These are phyloP conservation scores for sorghum (Sorghum bicolor) DNA, from an alignment of 176 grass and related monocot species.

Conservation along the genomic window DNA sequence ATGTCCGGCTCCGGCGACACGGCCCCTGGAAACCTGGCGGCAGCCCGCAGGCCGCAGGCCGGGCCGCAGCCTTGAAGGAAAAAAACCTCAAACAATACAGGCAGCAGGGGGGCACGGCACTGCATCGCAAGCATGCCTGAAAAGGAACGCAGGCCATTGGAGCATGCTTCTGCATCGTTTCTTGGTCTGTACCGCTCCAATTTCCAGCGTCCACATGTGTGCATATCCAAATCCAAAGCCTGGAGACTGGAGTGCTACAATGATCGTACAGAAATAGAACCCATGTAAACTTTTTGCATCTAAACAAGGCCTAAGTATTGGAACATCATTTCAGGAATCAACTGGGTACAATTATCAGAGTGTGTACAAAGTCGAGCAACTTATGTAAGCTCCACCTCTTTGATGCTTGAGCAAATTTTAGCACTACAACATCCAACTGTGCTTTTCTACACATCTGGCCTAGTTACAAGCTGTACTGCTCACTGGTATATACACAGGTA, in stretches of 20 bases:
- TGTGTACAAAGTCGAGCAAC: background rate
- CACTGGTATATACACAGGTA: background rate
- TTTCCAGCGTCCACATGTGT: background rate
- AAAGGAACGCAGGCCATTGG: background rate
- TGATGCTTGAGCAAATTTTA: background rate
- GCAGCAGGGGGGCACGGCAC: background rate
- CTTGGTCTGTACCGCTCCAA: background rate
- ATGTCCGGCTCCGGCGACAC: slow-evolving; percentile 20
- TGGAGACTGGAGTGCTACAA: background rate
- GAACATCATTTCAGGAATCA: background rate
- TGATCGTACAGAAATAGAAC: background rate
- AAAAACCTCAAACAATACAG: background rate
- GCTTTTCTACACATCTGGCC: slow-evolving; percentile 4
- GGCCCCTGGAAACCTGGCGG: slow-evolving; percentile 38
- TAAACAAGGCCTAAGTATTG: too few species aligned
- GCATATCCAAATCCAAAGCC: background rate
- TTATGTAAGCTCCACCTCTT: background rate
- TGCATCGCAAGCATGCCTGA: background rate
- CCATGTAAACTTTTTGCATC: too few species aligned
- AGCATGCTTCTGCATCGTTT: background rate
- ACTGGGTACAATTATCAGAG: background rate
- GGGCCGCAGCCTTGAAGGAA: background rate
- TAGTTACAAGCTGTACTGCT: slow-evolving; percentile 18
- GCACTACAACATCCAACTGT: background rate
- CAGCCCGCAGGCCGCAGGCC: background rate